Evolutionary conservation across 2,329 filamentous ascomycete species (phyloP).

Genomic region (Cladosporium austrohemisphaericum): DNA sequence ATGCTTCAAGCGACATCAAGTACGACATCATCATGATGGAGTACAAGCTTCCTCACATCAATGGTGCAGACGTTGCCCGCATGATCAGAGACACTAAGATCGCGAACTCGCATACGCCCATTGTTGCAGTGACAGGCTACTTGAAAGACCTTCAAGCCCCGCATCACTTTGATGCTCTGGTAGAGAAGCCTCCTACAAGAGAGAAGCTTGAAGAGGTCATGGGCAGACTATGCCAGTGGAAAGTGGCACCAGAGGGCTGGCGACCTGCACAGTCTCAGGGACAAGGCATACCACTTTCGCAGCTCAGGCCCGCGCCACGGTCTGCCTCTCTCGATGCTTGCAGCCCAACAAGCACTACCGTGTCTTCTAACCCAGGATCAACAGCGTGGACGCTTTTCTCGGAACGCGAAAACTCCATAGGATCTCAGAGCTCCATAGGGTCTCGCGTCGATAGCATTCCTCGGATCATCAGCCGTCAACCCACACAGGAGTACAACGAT

Average conservation of each 20-base stretch:
- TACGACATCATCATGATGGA: conserved; percentile 99
- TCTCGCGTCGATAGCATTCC: conserved; percentile 66
- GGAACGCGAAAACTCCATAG: conserved; percentile 73
- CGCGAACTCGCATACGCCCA: conserved; percentile 87
- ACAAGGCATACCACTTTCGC: conserved; percentile 54
- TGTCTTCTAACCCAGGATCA: conserved; percentile 54
- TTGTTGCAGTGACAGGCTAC: conserved; percentile 95
- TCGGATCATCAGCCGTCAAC: conserved; percentile 69
- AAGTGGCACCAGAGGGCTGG: conserved; percentile 65
- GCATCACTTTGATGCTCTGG: conserved; percentile 91
- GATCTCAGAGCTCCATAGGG: conserved; percentile 64
- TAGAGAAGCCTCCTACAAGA: conserved; percentile 94
- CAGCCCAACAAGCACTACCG: conserved; percentile 75
- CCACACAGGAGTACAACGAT: conserved; percentile 71
- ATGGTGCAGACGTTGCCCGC: conserved; percentile 87
- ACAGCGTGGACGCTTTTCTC: conserved; percentile 11
- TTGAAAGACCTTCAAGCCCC: conserved; percentile 94
- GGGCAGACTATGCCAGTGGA: conserved; percentile 88
- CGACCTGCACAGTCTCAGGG: conserved; percentile 35
- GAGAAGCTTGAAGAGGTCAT: conserved; percentile 87
- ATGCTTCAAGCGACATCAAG: conserved; percentile 94
- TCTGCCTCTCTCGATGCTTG: conserved; percentile 50
- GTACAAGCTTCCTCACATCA: conserved; percentile 91
- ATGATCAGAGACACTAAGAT: conserved; percentile 99
- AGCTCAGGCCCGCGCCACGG: conserved; percentile 57